phyloP scores from a whole-genome alignment of 345 rosid species.

The Melaleuca alternifolia region DNA sequence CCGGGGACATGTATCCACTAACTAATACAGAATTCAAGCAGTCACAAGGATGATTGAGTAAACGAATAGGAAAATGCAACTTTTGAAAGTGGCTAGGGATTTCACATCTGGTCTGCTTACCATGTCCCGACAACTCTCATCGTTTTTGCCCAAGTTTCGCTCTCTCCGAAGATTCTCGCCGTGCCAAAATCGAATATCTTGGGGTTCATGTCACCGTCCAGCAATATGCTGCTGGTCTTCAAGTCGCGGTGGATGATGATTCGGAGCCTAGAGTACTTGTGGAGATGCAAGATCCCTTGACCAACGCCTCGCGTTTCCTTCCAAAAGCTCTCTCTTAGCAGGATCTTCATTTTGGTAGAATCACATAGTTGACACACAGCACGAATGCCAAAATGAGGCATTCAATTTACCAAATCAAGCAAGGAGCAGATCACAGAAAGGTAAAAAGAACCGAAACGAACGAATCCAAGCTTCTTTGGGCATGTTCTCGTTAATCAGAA shows the following conservation, averaged over 20 bases:
- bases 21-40: background rate
- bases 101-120: background rate
- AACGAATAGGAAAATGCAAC: background rate
- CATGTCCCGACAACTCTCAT: constrained; percentile 1
- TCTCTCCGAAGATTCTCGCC: constrained; percentile 3
- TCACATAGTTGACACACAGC: background rate
- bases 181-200: constrained; percentile 7
- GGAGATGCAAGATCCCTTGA: background rate
- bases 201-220: background rate
- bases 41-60: background rate
- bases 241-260: constrained; percentile 1
- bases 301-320: background rate
- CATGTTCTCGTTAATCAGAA: background rate
- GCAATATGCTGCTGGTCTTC: constrained; percentile 1
- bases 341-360: background rate
- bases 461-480: constrained; percentile 3
- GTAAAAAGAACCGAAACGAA: constrained; percentile 9
- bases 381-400: background rate
- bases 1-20: background rate
- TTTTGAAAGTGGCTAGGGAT: background rate
- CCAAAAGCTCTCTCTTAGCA: background rate
- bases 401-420: background rate
- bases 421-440: background rate
- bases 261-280: background rate
- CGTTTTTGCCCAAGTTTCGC: background rate